A percentile compares a stretch with the other conserved stretches of the same genome.
phyloP scores from a whole-genome alignment of 306 rosid genomes.

The Pterocarpus macrocarpus region DNA sequence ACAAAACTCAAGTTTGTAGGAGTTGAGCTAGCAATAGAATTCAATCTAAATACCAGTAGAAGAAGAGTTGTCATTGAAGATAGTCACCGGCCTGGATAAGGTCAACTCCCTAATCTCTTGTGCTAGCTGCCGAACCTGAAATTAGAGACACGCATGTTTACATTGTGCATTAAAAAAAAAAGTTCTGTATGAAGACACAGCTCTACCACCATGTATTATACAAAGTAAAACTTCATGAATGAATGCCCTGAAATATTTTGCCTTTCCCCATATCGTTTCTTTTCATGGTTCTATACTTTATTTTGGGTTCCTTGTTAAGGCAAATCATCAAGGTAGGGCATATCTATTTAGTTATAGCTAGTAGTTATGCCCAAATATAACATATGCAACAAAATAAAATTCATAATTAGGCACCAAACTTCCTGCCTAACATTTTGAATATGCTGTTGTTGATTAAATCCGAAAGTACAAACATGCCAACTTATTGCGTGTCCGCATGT shows the following conservation, averaged over 20 bases:
- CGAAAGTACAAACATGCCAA: too few relatives aligned
- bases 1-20: constrained; percentile 6
- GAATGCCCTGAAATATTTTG: not conserved
- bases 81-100: constrained; percentile 66
- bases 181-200: constrained; percentile 26
- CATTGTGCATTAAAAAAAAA: not conserved
- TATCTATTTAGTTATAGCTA: too few relatives aligned
- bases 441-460: too few relatives aligned
- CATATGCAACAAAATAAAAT: too few relatives aligned
- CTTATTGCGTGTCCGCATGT: too few relatives aligned
- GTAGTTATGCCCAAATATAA: too few relatives aligned
- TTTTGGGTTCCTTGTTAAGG: too few relatives aligned
- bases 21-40: constrained; percentile 27
- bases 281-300: not conserved
- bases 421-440: too few relatives aligned
- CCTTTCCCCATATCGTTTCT: constrained; percentile 1
- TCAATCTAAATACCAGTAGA: constrained; percentile 56
- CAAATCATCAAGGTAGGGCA: too few relatives aligned
- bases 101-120: constrained; percentile 82
- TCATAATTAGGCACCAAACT: too few relatives aligned
- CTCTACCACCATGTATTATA: not conserved
- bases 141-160: not conserved
- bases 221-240: not conserved
- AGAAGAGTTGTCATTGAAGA: constrained; percentile 65
- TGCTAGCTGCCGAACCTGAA: constrained; percentile 80